phyloP scores from a whole-genome alignment of 2,329 filamentous ascomycete species.

The Arthrobotrys entomopaga region DNA sequence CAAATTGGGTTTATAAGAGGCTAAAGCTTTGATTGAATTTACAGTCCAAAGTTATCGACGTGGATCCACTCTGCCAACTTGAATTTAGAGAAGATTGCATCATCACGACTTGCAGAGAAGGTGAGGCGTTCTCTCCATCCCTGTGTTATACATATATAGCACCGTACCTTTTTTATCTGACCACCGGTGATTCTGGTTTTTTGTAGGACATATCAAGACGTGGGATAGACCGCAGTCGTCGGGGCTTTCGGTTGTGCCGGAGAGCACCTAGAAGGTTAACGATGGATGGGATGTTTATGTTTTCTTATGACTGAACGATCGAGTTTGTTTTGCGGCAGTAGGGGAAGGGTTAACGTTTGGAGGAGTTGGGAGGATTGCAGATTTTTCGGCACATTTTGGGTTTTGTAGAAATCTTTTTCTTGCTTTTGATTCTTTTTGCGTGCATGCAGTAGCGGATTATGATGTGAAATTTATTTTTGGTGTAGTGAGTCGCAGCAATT shows the following conservation, averaged over 20 bases:
- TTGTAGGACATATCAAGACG: slow-evolving; percentile 76
- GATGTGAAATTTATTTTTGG: not conserved
- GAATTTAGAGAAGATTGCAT: slow-evolving; percentile 95
- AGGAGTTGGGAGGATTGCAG: not conserved
- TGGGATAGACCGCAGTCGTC: slow-evolving; percentile 71
- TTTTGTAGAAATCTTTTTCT: not conserved
- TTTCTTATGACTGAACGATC: not conserved
- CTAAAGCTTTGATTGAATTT: slow-evolving; percentile 36
- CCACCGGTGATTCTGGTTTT: not conserved
- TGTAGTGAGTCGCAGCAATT: too few species aligned
- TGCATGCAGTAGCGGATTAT: slow-evolving; percentile 1
- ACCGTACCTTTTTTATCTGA: too few species aligned
- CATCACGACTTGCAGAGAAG: slow-evolving; percentile 88
- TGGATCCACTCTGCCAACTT: slow-evolving; percentile 87
- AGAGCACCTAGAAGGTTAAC: slow-evolving; percentile 6
- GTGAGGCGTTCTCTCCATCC: slow-evolving; percentile 67
- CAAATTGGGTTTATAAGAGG: not conserved
- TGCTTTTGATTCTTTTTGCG: not conserved
- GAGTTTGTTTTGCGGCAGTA: not conserved
- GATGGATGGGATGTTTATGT: not conserved
- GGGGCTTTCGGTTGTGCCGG: slow-evolving; percentile 44
- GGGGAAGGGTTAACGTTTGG: not conserved
- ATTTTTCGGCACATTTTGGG: too few species aligned
- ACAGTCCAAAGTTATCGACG: slow-evolving; percentile 83
- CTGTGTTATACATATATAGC: not conserved